Percentiles rank a stretch among this genome's conserved stretches.
Conservation (phyloP, 1,284 basidiomycete genomes). For the Microbotryum intermedium region DNA sequence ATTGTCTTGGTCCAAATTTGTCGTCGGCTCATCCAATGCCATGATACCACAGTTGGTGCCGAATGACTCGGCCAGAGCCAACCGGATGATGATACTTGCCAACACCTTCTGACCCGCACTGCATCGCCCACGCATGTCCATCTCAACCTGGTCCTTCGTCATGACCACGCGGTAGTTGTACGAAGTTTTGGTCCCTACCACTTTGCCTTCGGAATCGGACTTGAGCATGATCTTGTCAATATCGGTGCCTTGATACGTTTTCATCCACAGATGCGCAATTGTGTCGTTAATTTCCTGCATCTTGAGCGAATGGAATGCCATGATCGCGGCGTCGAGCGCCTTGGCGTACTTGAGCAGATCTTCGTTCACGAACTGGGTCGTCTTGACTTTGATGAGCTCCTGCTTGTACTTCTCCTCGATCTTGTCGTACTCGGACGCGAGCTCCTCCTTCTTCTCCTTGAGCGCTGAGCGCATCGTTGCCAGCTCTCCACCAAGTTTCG, state of each 20-base stretch:
- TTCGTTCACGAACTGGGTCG: conserved; percentile 87
- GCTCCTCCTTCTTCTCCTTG: conserved; percentile 59
- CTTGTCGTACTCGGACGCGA: conserved; percentile 73
- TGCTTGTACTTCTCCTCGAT: conserved; percentile 77
- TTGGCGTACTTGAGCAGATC: conserved; percentile 96
- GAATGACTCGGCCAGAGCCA: conserved; percentile 96
- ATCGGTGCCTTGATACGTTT: conserved; percentile 98
- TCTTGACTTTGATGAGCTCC: conserved; percentile 93
- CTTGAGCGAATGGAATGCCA: conserved; percentile 96
- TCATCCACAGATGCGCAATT: conserved; percentile 93
- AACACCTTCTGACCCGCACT: conserved; percentile 98
- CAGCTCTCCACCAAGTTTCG: conserved; percentile 71
- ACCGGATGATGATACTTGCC: conserved; percentile 95
- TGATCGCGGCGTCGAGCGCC: conserved; percentile 94
- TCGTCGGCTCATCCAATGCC: conserved; percentile 96
- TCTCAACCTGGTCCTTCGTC: conserved; percentile 97
- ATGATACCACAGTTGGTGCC: conserved; percentile 96
- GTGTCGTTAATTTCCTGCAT: conserved; percentile 99
- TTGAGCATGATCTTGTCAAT: conserved; percentile 96
- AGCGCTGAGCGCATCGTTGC: conserved; percentile 63
- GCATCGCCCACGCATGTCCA: conserved; percentile 99
- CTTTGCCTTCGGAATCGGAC: conserved; percentile 78
- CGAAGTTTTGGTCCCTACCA: conserved; percentile 62
- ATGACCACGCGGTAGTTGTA: conserved; percentile 99
- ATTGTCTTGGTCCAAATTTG: conserved; percentile 92